Percentiles rank a stretch among this genome's conserved stretches.
Conservation (phyloP, 345 rosid species). For the Citrus hindsii region DNA sequence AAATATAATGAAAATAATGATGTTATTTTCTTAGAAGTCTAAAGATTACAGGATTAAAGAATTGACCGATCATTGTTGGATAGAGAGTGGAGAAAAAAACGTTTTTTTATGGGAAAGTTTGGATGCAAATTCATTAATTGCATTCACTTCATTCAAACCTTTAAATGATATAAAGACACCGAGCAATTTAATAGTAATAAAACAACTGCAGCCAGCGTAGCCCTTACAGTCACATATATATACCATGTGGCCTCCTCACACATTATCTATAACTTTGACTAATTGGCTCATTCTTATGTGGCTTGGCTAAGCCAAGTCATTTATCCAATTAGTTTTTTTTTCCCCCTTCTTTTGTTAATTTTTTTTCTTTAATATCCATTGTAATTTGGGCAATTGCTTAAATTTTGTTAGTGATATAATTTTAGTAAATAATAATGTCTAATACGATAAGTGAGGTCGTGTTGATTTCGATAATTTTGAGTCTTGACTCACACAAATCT, state of each 20-base stretch:
- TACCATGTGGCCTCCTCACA: background rate
- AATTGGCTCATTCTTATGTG: background rate
- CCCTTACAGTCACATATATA: background rate
- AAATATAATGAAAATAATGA: background rate
- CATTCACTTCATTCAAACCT: slow-evolving; percentile 31
- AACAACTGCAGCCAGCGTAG: background rate
- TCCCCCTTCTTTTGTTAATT: background rate
- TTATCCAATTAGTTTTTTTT: background rate
- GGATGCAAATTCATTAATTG: slow-evolving; percentile 59
- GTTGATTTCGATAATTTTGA: no score
- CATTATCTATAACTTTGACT: background rate
- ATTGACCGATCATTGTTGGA: slow-evolving; percentile 13
- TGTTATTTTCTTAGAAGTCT: background rate
- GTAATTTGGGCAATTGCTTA: no score
- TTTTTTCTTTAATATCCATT: background rate
- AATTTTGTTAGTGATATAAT: no score
- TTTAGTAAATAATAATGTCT: background rate
- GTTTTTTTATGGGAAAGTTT: slow-evolving; percentile 5
- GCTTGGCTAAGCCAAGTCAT: background rate
- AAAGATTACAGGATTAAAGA: background rate
- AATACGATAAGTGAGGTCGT: background rate
- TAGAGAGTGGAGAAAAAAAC: background rate
- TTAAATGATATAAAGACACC: slow-evolving; percentile 46
- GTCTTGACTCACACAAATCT: no score
- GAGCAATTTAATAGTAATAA: background rate